Conservation (phyloP, 73 alveolate genomes). For the Stentor roeselii region DNA sequence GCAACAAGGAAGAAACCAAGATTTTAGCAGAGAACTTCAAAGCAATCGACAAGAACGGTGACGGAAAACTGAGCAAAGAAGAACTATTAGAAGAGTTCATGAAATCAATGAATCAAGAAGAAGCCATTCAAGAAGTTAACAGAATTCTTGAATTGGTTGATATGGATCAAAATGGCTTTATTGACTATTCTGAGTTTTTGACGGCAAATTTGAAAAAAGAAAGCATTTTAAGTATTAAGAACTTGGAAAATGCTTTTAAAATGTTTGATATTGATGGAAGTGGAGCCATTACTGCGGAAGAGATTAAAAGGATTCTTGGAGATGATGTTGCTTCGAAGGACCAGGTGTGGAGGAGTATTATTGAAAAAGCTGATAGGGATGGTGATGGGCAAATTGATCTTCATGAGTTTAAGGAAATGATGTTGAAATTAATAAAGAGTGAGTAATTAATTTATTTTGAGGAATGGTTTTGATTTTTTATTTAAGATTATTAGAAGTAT, state of each 20-base stretch:
- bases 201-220: slow-evolving; percentile 42
- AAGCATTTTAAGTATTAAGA: slow-evolving; percentile 26
- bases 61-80: slow-evolving; percentile 49
- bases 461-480: too few relatives aligned
- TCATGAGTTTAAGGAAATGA: slow-evolving; percentile 40
- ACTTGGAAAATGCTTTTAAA: slow-evolving; percentile 42
- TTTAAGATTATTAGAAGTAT: too few relatives aligned
- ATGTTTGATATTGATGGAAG: slow-evolving; percentile 38
- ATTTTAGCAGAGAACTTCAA: slow-evolving; percentile 35
- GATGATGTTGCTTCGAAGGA: slow-evolving; percentile 28
- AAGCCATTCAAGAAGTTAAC: slow-evolving; percentile 37
- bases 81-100: slow-evolving; percentile 34
- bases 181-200: slow-evolving; percentile 51
- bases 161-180: slow-evolving; percentile 49
- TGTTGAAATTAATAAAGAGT: neutral
- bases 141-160: slow-evolving; percentile 41
- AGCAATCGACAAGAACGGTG: slow-evolving; percentile 49
- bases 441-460: too few relatives aligned
- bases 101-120: slow-evolving; percentile 26
- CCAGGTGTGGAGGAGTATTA: slow-evolving; percentile 38
- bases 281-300: slow-evolving; percentile 45
- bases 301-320: neutral
- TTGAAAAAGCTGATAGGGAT: slow-evolving; percentile 47
- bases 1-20: slow-evolving; percentile 20
- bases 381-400: slow-evolving; percentile 51